phyloP scores from a whole-genome alignment of 768 basidiomycete species.

The Leucosporidium yakuticum region DNA sequence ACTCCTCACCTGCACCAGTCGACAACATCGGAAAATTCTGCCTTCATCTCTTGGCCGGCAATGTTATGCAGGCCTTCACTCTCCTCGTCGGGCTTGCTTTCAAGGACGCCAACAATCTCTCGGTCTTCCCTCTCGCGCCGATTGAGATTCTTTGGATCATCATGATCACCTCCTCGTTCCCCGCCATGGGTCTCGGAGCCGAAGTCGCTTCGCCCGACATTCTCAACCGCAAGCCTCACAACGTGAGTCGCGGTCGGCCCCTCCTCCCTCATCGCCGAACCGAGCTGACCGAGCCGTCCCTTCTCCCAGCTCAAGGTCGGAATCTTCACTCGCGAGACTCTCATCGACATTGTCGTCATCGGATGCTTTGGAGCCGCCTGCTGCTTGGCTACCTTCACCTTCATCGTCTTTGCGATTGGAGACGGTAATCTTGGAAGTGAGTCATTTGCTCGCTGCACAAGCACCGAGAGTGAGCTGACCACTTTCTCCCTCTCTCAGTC shows the following conservation, averaged over 20 bases:
- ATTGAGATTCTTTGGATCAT: conserved; percentile 51
- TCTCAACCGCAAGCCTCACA: conserved; percentile 44
- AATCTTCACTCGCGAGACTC: conserved; percentile 45
- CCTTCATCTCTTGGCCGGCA: conserved; percentile 53
- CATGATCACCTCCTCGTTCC: conserved; percentile 41
- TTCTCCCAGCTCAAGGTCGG: conserved; percentile 39
- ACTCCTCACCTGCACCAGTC: no score
- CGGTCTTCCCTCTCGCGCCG: conserved; percentile 53
- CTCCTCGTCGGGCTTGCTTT: conserved; percentile 57
- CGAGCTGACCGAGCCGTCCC: neutral
- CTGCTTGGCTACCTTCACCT: conserved; percentile 38
- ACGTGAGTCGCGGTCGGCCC: neutral
- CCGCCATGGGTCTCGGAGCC: conserved; percentile 55
- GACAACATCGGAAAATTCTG: conserved; percentile 57
- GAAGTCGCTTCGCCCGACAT: conserved; percentile 52
- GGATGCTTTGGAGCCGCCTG: conserved; percentile 44
- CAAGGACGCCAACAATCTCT: conserved; percentile 49
- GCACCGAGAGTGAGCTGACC: no score
- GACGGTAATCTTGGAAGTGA: conserved; percentile 39
- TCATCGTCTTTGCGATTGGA: conserved; percentile 43
- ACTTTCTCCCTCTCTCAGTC: neutral
- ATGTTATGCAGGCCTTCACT: conserved; percentile 55
- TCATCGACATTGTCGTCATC: conserved; percentile 45
- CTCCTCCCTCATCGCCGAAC: neutral
- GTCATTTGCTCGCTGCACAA: no score